These are phyloP conservation scores for Parietaria judaica DNA, from an alignment of 306 rosid genomes.

Conservation along the genomic window DNA sequence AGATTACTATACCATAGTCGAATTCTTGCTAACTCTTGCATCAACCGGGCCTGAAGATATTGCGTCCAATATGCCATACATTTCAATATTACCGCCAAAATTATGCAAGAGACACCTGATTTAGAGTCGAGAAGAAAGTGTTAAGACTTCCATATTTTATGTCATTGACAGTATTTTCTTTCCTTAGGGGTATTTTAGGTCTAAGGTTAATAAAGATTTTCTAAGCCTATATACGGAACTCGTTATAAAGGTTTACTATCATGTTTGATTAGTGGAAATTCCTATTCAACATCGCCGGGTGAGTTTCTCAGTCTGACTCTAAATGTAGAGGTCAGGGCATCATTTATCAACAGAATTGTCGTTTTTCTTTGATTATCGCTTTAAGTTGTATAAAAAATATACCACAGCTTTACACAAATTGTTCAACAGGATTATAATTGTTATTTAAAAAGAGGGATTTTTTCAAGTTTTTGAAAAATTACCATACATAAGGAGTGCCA, in stretches of 20 bases:
- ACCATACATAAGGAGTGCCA: slow-evolving; percentile 93
- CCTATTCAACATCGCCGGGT: no score
- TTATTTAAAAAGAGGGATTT: not conserved
- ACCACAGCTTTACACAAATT: not conserved
- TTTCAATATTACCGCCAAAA: slow-evolving; percentile 95
- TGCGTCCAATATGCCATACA: slow-evolving; percentile 80
- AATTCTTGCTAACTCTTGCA: slow-evolving; percentile 70
- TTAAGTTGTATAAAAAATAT: no score
- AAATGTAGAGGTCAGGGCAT: no score
- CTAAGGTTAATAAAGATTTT: no score
- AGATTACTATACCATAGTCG: slow-evolving; percentile 66
- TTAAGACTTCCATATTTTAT: not conserved
- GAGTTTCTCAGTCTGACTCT: no score
- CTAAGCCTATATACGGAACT: no score
- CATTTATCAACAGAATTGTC: no score
- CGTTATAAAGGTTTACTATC: no score
- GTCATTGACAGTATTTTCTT: no score
- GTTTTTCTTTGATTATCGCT: no score
- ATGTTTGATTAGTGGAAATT: no score
- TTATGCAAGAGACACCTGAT: slow-evolving; percentile 91
- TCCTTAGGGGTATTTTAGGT: no score
- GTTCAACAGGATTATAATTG: not conserved
- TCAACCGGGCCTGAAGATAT: slow-evolving; percentile 82
- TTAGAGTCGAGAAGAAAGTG: slow-evolving; percentile 2
- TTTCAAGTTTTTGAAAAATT: slow-evolving; percentile 20